A percentile compares a stretch with the other conserved stretches of the same genome.
phyloP scores from a whole-genome alignment of 768 basidiomycete species.

The Boletus insuetus region DNA sequence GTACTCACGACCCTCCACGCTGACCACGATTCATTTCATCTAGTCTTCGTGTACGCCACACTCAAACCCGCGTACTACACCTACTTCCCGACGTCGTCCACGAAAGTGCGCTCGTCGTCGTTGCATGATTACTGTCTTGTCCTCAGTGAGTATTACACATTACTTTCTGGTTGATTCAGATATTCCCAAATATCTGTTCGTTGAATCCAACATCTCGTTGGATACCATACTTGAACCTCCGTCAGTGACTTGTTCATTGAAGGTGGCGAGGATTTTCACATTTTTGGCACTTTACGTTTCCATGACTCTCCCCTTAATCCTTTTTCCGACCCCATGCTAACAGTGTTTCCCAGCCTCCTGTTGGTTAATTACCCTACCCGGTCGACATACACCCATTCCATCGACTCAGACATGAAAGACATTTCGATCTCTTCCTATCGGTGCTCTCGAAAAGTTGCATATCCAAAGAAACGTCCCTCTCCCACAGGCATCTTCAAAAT shows the following conservation, averaged over 20 bases:
- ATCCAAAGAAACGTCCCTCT: conserved; percentile 85
- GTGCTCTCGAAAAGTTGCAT: conserved; percentile 61
- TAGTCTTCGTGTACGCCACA: conserved; percentile 29
- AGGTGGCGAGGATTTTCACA: neutral
- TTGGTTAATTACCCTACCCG: conserved; percentile 44
- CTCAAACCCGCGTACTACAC: conserved; percentile 33
- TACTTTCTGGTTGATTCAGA: conserved; percentile 2
- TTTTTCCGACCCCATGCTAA: conserved; percentile 16
- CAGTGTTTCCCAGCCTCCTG: conserved; percentile 36
- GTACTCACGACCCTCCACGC: conserved; percentile 35
- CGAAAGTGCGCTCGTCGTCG: conserved; percentile 38
- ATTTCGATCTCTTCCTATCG: conserved; percentile 55
- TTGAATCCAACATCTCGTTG: neutral
- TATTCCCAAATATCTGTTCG: neutral
- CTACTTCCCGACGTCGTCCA: conserved; percentile 31
- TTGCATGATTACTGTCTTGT: conserved; percentile 42
- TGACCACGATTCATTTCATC: conserved; percentile 38
- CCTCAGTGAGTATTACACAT: conserved; percentile 34
- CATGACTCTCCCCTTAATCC: conserved; percentile 4
- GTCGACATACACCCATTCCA: conserved; percentile 32
- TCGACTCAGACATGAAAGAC: conserved; percentile 70
- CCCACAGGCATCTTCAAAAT: conserved; percentile 73
- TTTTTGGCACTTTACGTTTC: neutral
- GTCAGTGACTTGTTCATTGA: conserved; percentile 7
- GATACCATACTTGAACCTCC: conserved; percentile 14